Conservation (phyloP, 495 filamentous ascomycete genomes). For the Hyaloscypha bicolor region DNA sequence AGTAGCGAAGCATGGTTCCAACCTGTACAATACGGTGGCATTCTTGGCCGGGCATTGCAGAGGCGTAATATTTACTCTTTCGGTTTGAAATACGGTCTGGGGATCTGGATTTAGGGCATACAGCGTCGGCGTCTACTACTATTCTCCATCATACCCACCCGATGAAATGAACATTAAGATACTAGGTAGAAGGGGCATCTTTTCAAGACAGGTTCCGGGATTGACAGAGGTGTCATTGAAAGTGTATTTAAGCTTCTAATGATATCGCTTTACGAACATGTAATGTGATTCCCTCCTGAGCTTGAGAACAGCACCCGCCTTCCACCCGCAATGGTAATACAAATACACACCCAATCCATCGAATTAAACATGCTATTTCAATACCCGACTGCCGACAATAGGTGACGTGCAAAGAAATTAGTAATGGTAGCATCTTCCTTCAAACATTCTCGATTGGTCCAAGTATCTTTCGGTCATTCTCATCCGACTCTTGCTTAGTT, state of each 20-base stretch:
- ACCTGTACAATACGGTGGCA: not conserved
- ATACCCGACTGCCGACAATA: too few species aligned
- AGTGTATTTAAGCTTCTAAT: constrained; percentile 26
- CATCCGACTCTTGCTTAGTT: constrained; percentile 13
- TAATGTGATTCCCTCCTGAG: not conserved
- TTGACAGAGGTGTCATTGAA: not conserved
- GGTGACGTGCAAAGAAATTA: not conserved
- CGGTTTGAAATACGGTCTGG: not conserved
- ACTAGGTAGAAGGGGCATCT: not conserved
- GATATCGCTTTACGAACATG: constrained; percentile 9
- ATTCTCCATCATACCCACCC: constrained; percentile 29
- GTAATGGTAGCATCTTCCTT: not conserved
- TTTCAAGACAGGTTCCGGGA: not conserved
- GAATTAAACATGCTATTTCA: too few species aligned
- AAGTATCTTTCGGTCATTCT: constrained; percentile 24
- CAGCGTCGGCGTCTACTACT: constrained; percentile 28
- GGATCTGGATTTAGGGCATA: constrained; percentile 24
- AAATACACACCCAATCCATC: not conserved
- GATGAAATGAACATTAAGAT: constrained; percentile 15
- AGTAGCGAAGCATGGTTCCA: constrained; percentile 34
- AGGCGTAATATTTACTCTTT: constrained; percentile 21
- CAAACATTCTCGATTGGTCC: constrained; percentile 29
- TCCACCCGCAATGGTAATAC: not conserved
- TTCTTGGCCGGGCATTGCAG: constrained; percentile 19
- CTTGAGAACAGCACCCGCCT: not conserved